Evolutionary conservation across 805 yeast genomes (phyloP).

Genomic region (Clavispora phyllophila): DNA sequence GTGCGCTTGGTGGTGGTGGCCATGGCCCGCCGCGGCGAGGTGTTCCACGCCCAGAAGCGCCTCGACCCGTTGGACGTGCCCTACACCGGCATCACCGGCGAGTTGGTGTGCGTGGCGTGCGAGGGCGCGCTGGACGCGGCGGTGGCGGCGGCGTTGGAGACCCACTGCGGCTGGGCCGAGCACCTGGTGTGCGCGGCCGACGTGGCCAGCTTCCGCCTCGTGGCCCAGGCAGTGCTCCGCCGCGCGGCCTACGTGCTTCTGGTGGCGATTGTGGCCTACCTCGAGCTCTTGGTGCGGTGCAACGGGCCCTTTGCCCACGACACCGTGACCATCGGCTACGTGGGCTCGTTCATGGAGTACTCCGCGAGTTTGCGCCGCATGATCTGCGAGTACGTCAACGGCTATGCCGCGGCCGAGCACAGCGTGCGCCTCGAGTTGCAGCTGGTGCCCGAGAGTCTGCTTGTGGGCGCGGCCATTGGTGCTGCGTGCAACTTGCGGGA

Average conservation of each 20-base stretch:
- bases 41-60: constrained; percentile 19
- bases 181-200: constrained; percentile 21
- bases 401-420: constrained; percentile 20
- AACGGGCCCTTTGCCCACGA: constrained; percentile 14
- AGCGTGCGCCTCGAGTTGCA: constrained; percentile 33
- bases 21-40: constrained; percentile 22
- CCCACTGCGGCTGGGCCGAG: constrained; percentile 19
- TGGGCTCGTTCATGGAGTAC: constrained; percentile 48
- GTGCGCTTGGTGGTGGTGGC: constrained; percentile 40
- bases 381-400: constrained; percentile 19
- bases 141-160: constrained; percentile 18
- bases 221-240: constrained; percentile 34
- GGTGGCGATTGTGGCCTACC: constrained; percentile 34
- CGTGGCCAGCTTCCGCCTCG: constrained; percentile 20
- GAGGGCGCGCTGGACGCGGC: constrained; percentile 21
- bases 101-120: constrained; percentile 34
- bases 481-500: constrained; percentile 20
- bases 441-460: constrained; percentile 41
- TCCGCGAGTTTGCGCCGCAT: constrained; percentile 35
- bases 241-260: constrained; percentile 45
- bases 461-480: constrained; percentile 52
- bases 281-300: constrained; percentile 22
- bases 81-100: constrained; percentile 36
- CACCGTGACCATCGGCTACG: constrained; percentile 39
- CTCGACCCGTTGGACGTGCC: constrained; percentile 12